These are phyloP conservation scores for Ceratocystis alfenasii DNA, from an alignment of 2,329 filamentous ascomycete species.

Conservation along the genomic window DNA sequence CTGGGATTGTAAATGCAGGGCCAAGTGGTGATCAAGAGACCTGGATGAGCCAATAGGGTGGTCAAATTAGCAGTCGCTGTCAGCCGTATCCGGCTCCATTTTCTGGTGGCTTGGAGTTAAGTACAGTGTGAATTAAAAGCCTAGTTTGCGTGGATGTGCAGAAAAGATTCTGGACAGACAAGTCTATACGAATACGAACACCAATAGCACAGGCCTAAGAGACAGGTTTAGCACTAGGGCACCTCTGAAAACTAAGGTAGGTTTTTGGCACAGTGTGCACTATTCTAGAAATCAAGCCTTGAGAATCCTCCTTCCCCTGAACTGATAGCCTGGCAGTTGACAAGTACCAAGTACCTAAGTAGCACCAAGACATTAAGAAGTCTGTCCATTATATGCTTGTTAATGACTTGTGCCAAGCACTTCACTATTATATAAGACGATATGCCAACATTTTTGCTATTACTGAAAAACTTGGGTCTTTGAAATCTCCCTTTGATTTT, in stretches of 20 bases:
- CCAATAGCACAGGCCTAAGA: not conserved
- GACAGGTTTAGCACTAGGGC: not conserved
- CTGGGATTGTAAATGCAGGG: not conserved
- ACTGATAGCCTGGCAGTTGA: not conserved
- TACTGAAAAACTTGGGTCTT: not conserved
- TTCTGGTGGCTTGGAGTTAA: slow-evolving; percentile 14
- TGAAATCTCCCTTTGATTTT: slow-evolving; percentile 6
- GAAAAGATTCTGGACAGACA: not conserved
- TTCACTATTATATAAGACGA: slow-evolving; percentile 5
- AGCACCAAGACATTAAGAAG: not conserved
- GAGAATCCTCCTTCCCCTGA: slow-evolving; percentile 7
- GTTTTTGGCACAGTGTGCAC: not conserved
- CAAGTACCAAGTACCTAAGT: not conserved
- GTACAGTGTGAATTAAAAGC: slow-evolving; percentile 10
- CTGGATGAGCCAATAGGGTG: not conserved
- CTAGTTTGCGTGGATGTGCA: not conserved
- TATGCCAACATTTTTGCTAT: not conserved
- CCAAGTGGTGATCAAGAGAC: not conserved
- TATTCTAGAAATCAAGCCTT: not conserved
- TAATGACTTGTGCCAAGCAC: not conserved
- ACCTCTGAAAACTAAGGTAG: too few relatives aligned
- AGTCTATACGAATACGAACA: slow-evolving; percentile 23
- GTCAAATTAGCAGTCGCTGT: slow-evolving; percentile 15
- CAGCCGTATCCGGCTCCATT: slow-evolving; percentile 21
- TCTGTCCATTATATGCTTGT: too few relatives aligned